Evolutionary conservation across 2,329 filamentous ascomycete genomes (phyloP), one percentile per base, ranked within the genome.

Genomic region (Hymenotorrendiella dingleyae): DNA sequence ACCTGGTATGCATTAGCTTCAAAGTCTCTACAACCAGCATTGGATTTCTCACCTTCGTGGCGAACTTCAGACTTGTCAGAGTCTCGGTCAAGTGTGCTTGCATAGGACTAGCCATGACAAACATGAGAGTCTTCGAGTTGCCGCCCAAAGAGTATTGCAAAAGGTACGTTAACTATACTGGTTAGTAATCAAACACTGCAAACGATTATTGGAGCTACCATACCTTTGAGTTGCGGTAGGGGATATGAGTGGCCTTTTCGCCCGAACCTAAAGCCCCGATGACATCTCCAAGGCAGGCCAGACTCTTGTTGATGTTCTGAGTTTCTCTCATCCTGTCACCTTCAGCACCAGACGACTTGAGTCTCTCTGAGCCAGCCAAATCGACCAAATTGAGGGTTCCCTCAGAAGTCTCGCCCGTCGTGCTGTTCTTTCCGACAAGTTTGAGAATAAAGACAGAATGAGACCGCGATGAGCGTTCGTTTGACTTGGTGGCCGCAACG

Each of bases 91-190:
- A 71, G 68, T 97, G 93, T 5, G 82, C 85, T 68, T 94, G 86
- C 46, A 97, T 70, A 24, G 93, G 93, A 55, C 85, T 93, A 43
- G 95, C 86, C 90, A 97, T 97, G 62, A 97, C 88, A 64, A 98
- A 95, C 93, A 98, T 98, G 57, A 98, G 82, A 1, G 93, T 98
- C 68, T 96, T 94, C 55, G 85, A 93, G 64, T 95, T 96, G 12
- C 93, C 93, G 4, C 93, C 91, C 6, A 98, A 72, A 3, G 88
- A 95, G 61, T 93, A 94, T 76, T 97, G 88, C 27, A 98, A 75
- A 35, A 98, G 74, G 60, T 96, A 94, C 7, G 93, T 98, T 52
- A 98, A 74, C 76, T 84, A 43, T 19, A 40, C 9, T 23, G 45
- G 55, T 55, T 57, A 58, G 52, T 28, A 24, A n/a, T 24, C 10